Evolutionary conservation across 208 protist species (phyloP), one percentile per base, ranked within the genome.

Genomic region (Acanthamoeba lenticulata): DNA sequence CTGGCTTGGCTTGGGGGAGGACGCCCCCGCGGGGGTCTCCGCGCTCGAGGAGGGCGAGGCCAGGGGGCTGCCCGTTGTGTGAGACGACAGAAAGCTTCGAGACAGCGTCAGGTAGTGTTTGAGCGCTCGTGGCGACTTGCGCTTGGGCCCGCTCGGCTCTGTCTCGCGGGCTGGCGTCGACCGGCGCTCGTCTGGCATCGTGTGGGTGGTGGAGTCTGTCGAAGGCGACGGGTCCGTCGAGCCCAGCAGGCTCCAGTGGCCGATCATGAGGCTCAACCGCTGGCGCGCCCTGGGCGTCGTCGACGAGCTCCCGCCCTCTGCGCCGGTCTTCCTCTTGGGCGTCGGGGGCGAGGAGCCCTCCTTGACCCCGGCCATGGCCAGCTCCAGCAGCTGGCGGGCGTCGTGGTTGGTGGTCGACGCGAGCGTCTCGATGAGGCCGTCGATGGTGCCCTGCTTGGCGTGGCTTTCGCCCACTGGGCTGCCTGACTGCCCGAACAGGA

Each of bases 381-480:
- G 44, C 38, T 52, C 72, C 13, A 52, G 5, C 3, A 19, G 38
- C 40, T n/a, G 42, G 24, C 29, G 9, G 42, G 72, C 72, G 27
- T 49, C 42, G 34, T 52, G 34, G 38, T 49, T 83, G 38, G 72
- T 52, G 3, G 34, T 42, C 42, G 72, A 49, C 27, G 34, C 17
- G 24, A 83, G 72, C 13, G 72, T 83, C 42, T 83, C 72, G 72
- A 83, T 83, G 72, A 83, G 72, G 27, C 72, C 17, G 29, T 83
- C 72, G 34, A 83, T 44, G 24, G 72, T 83, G 21, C 72, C 72
- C 38, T 83, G 72, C 72, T 83, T 83, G 40, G 42, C 1, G 11
- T 52, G 72, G 0, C 27, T 7, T 17, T 44, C 72, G 40, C 72
- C 36, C 40, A 38, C 15, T 21, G 13, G 40, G n/a, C n/a, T n/a